A percentile compares a stretch with the other conserved stretches of the same genome.
phyloP scores from a whole-genome alignment of 225 moss, liverwort and hornwort species.

The Physcomitrellopsis africana region DNA sequence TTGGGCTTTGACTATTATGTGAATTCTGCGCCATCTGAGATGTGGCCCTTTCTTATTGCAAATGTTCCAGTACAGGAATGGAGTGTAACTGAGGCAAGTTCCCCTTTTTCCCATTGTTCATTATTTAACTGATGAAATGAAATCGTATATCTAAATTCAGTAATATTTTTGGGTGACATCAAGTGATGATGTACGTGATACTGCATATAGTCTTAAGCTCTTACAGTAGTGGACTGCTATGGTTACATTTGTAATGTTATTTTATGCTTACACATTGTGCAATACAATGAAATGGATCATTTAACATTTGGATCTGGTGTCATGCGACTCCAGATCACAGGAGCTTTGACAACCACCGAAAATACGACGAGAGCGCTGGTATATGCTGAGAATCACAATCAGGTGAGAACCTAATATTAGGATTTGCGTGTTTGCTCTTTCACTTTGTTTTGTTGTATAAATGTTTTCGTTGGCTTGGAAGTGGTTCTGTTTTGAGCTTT shows the following conservation, averaged over 20 bases:
- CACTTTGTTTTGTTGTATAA: slow-evolving; percentile 12
- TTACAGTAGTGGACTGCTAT: slow-evolving; percentile 19
- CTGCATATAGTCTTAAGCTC: background rate
- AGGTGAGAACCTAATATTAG: slow-evolving; percentile 54
- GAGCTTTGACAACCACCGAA: slow-evolving; percentile 63
- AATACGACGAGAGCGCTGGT: slow-evolving; percentile 58
- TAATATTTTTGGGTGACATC: background rate
- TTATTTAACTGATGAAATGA: slow-evolving; percentile 18
- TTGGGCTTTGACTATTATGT: slow-evolving; percentile 93
- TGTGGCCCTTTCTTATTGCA: slow-evolving; percentile 84
- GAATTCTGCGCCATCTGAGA: slow-evolving; percentile 75
- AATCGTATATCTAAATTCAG: background rate
- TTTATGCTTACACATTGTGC: slow-evolving; percentile 1
- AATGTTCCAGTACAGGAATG: slow-evolving; percentile 78
- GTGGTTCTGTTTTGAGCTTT: background rate
- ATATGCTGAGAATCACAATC: slow-evolving; percentile 91
- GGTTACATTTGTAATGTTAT: background rate
- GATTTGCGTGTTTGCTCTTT: slow-evolving; percentile 22
- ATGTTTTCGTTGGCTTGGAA: background rate
- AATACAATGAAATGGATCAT: slow-evolving; percentile 18
- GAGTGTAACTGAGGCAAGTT: slow-evolving; percentile 83
- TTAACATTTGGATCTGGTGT: slow-evolving; percentile 22
- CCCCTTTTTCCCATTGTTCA: slow-evolving; percentile 5
- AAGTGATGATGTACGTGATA: slow-evolving; percentile 3
- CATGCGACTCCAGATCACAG: slow-evolving; percentile 65